Base-by-base conservation (phyloP, 306 rosid species). In the Fragaria iinumae region DNA sequence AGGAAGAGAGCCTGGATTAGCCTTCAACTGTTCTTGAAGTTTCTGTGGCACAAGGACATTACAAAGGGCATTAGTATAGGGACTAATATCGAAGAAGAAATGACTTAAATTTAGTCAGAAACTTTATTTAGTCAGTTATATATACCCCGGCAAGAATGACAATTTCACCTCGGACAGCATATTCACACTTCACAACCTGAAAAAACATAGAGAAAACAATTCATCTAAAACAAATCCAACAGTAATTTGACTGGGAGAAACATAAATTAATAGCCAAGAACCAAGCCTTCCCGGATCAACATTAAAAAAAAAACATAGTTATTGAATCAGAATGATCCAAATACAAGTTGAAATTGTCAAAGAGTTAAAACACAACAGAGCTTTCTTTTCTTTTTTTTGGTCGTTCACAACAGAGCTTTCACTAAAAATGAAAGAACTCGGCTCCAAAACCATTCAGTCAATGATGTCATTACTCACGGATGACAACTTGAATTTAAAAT, bases 81-180 rank as follows among this genome's bases (percentile, higher is more conserved):
- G n/a, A 17, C n/a, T 34, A 32, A 16, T 17, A 34, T 36, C 13
- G 13, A 59, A 23, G 23, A 25, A 20, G 18, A 67, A 39, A 9
- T 27, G 4, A 76, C 50, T 32, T 57, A 16, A 4, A 43, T 59
- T 56, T 45, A 49, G 69, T 13, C 27, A 29, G 32, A 20, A 27
- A 41, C 29, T 20, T n/a, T 18, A 72, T 16, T 41, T 13, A 38
- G 69, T 50, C 8, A 59, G 76, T 50, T n/a, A 4, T 65, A 7
- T 71, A 29, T 89, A 92, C 99, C 97, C 93, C 97, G 1, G 99
- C 97, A 84, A 95, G 84, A 66, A 95, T 87, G 73, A 92, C 99
- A 60, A 95, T 83, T 78, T 92, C 97, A 75, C 97, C 99, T 76
- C 97, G 91, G 64, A 95, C 97, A 80, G 99, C 97, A 84, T 95